These are phyloP conservation scores for Podila epicladia DNA, from an alignment of 192 early-diverging fungal species.

Conservation along the genomic window DNA sequence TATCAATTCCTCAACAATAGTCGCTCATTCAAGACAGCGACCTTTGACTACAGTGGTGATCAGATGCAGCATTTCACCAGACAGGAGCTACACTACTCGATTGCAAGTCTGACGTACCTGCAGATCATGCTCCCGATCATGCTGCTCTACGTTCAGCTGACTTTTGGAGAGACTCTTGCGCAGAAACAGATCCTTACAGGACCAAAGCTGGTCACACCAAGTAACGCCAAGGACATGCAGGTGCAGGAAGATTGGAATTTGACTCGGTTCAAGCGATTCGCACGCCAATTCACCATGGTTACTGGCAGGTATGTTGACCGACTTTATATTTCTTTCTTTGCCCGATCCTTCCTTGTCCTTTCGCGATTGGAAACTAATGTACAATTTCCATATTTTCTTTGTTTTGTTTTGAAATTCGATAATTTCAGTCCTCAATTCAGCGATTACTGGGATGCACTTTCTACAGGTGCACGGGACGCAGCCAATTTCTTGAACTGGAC, in stretches of 20 bases:
- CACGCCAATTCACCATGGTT: slow-evolving; percentile 18
- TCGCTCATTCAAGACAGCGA: slow-evolving; percentile 27
- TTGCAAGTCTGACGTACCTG: slow-evolving; percentile 32
- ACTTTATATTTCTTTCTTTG: neutral
- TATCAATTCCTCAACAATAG: slow-evolving; percentile 6
- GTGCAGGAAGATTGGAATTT: slow-evolving; percentile 27
- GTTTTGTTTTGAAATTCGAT: neutral
- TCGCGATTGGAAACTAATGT: too few relatives aligned
- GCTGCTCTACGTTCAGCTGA: slow-evolving; percentile 37
- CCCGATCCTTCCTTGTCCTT: neutral
- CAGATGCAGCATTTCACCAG: neutral
- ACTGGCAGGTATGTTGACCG: slow-evolving; percentile 24
- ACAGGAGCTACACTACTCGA: slow-evolving; percentile 13
- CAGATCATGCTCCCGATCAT: slow-evolving; percentile 23
- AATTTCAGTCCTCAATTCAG: slow-evolving; percentile 16
- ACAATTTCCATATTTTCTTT: neutral
- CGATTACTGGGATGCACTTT: slow-evolving; percentile 28
- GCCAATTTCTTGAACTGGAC: slow-evolving; percentile 26
- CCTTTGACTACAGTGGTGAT: slow-evolving; percentile 26
- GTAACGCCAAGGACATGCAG: slow-evolving; percentile 29
- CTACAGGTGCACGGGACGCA: slow-evolving; percentile 41
- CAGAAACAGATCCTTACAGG: slow-evolving; percentile 28
- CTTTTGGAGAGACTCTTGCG: slow-evolving; percentile 13
- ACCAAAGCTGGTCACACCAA: slow-evolving; percentile 27
- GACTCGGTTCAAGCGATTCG: neutral